Base-by-base conservation (phyloP, 169 alveolate species). In the Cryptosporidium baileyi region DNA sequence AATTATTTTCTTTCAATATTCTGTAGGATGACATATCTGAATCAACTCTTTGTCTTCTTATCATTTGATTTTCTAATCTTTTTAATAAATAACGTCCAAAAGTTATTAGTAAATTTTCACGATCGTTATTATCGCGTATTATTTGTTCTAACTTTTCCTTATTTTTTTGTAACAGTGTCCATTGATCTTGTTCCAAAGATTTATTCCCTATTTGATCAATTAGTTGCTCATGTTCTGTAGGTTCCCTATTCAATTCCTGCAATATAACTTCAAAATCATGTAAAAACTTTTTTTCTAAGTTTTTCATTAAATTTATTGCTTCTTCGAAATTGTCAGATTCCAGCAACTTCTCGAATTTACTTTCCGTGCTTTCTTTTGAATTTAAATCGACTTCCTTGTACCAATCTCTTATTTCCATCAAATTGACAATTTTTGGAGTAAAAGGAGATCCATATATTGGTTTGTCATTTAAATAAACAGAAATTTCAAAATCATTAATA, bases 371-470 rank as follows among this genome's bases (percentile, higher is more conserved):
- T 5, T 74, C 74, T 52, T 60, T 32, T 40, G 85, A 54, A 40
- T 54, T 57, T 30, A 57, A 41, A 54, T 74, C 85, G n/a, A 74
- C 85, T 19, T 3, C 2, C 47, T 40, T 57, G 28, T 74, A 74
- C 85, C 85, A 74, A 26, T 74, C 52, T 41, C 74, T 26, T 40
- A 74, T 54, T 54, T 74, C 85, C 11, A 32, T 30, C n/a, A 74
- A 24, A 74, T 74, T 74, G 7, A 38, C 43, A 36, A 74, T 54
- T 32, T 34, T 51, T 11, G 85, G 85, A 36, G 85, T 74, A 36
- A 74, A 74, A 38, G 85, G 85, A 38, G 67, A 51, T 22, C 85
- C 85, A 51, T 74, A 74, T 17, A 74, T 74, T 32, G 85, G 65
- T n/a, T 19, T 74, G 30, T 74, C 43, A 74, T 74, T 40, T 44